Percentiles rank a stretch among this genome's conserved stretches.
Evolutionary conservation across 768 basidiomycete genomes (phyloP).

Genomic region (Termitomyces sp.): DNA sequence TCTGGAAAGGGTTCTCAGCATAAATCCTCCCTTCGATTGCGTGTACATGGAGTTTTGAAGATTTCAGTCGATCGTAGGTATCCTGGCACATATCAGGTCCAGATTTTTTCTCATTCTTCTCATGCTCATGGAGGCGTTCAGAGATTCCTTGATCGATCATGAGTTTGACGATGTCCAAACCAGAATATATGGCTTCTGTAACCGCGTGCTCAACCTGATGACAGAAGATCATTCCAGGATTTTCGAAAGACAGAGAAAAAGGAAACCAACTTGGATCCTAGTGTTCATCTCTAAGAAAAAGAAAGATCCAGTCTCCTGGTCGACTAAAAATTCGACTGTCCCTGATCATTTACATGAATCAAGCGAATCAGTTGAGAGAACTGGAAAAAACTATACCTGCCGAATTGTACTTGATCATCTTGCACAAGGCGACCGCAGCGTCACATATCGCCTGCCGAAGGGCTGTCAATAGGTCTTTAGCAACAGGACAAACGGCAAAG

Average conservation of each 20-base stretch:
- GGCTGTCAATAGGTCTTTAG: constrained; percentile 25
- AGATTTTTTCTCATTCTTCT: constrained; percentile 6
- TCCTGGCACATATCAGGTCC: constrained; percentile 32
- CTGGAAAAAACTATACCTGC: constrained; percentile 39
- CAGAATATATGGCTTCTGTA: constrained; percentile 52
- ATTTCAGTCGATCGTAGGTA: constrained; percentile 26
- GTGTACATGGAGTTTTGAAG: not conserved
- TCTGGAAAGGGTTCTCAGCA: constrained; percentile 56
- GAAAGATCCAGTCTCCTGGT: constrained; percentile 47
- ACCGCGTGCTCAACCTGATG: constrained; percentile 65
- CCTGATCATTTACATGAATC: constrained; percentile 29
- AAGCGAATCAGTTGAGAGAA: not conserved
- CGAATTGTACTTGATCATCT: constrained; percentile 51
- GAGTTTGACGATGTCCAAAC: constrained; percentile 59
- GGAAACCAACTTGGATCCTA: constrained; percentile 44
- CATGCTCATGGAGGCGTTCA: constrained; percentile 19
- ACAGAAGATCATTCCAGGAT: not conserved
- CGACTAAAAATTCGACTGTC: constrained; percentile 66
- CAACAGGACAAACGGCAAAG: not conserved
- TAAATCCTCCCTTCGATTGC: constrained; percentile 21
- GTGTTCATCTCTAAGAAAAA: constrained; percentile 77
- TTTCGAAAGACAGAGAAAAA: not conserved
- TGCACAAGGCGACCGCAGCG: constrained; percentile 50
- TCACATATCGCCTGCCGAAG: constrained; percentile 44
- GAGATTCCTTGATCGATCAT: constrained; percentile 59